Evolutionary conservation across 2,329 filamentous ascomycete genomes (phyloP).

Genomic region (Penicillium expansum): DNA sequence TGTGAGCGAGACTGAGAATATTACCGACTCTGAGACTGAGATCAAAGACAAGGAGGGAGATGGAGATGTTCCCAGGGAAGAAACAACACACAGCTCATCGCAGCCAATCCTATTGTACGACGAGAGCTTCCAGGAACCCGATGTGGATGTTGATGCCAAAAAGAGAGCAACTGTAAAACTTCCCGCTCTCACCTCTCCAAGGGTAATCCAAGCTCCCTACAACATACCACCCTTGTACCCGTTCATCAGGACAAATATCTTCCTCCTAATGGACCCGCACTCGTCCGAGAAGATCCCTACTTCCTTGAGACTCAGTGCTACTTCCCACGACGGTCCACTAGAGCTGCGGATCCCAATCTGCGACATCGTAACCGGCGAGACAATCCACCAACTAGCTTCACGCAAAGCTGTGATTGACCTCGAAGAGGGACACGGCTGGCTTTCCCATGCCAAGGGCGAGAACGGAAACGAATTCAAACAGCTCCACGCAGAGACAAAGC

Average conservation of each 20-base stretch:
- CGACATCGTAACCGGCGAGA: slow-evolving; percentile 48
- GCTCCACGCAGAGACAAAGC: slow-evolving; percentile 51
- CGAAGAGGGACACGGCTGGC: slow-evolving; percentile 68
- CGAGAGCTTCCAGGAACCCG: slow-evolving; percentile 45
- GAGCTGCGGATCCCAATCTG: slow-evolving; percentile 64
- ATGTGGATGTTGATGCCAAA: slow-evolving; percentile 20
- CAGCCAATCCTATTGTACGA: slow-evolving; percentile 62
- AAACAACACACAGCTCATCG: slow-evolving; percentile 21
- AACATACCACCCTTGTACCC: slow-evolving; percentile 64
- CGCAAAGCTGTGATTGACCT: slow-evolving; percentile 67
- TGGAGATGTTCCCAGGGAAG: slow-evolving; percentile 15
- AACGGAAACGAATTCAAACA: slow-evolving; percentile 48
- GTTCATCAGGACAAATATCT: slow-evolving; percentile 64
- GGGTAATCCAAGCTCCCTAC: slow-evolving; percentile 62
- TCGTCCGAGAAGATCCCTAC: slow-evolving; percentile 49
- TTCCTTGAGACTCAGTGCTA: slow-evolving; percentile 59
- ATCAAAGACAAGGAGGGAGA: neutral
- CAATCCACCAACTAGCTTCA: slow-evolving; percentile 68
- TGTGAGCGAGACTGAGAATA: slow-evolving; percentile 33
- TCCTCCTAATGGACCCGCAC: slow-evolving; percentile 60
- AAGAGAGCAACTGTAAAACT: slow-evolving; percentile 48
- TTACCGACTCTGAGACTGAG: slow-evolving; percentile 9
- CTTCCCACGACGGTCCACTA: slow-evolving; percentile 57
- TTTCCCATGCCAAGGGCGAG: slow-evolving; percentile 51
- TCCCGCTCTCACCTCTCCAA: slow-evolving; percentile 49